Evolutionary conservation across 2,329 filamentous ascomycete genomes (phyloP).

Genomic region (Atkinsonella texensis): DNA sequence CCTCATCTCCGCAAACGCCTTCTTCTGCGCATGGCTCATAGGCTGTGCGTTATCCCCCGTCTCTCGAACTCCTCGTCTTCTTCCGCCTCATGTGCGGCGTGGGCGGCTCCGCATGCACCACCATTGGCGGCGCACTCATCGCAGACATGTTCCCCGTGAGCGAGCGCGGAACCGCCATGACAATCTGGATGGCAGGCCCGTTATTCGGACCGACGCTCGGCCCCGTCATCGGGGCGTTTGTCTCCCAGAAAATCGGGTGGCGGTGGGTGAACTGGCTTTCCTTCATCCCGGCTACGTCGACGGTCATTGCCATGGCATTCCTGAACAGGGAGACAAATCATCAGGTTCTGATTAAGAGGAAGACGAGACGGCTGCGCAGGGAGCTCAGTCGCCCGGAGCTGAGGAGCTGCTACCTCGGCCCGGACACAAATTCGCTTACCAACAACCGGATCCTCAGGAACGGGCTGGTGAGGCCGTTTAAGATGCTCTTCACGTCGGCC

Average conservation of each 20-base stretch:
- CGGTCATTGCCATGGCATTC: too few relatives aligned
- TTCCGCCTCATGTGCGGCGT: neutral
- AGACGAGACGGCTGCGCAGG: too few relatives aligned
- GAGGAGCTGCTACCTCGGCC: too few relatives aligned
- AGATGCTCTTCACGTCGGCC: too few relatives aligned
- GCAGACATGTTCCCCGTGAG: neutral
- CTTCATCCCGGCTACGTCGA: too few relatives aligned
- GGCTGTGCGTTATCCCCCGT: neutral
- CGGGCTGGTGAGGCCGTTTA: too few relatives aligned
- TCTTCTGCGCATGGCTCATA: neutral
- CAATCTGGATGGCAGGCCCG: slow-evolving; percentile 43
- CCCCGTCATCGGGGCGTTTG: slow-evolving; percentile 36
- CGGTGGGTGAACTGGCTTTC: slow-evolving; percentile 41
- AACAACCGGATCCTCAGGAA: too few relatives aligned
- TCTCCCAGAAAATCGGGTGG: slow-evolving; percentile 37
- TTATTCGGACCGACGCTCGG: slow-evolving; percentile 41
- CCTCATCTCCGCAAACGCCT: neutral
- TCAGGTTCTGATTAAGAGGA: too few relatives aligned
- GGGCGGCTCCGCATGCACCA: neutral
- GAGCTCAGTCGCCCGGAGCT: too few relatives aligned
- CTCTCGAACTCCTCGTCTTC: neutral
- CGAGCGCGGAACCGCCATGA: slow-evolving; percentile 34
- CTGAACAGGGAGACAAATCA: too few relatives aligned
- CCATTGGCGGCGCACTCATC: neutral
- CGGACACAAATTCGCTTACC: too few relatives aligned